Base-by-base conservation (phyloP, 202 grass and related monocot species). In the Setaria viridis region DNA sequence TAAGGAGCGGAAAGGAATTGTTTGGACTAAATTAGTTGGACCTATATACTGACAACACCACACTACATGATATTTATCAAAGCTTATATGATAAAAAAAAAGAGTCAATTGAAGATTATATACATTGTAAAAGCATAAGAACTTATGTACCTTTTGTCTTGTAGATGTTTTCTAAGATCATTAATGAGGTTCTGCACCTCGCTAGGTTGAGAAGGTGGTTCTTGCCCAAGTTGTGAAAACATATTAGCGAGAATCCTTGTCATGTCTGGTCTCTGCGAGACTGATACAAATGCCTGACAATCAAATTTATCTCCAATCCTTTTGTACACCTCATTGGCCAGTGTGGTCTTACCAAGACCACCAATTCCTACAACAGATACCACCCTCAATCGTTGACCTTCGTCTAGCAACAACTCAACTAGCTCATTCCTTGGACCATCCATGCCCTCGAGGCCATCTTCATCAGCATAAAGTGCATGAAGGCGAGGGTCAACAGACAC, bases 321-420 rank as follows among this genome's bases (percentile, higher is more conserved):
- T 4, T 35, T 20, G 49, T 80, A 81, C 67, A 59, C 75, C 7
- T 69, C 50, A 13, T 45, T 84, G 13, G 81, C 74, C 51, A 89
- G 58, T 14, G 77, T 67, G 9, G 82, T 89, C 51, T 89, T 89
- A 8, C 87, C 87, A 17, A 79, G 77, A 8, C 87, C 87, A 0
- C 55, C 76, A 29, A 51, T 34, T 12, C 82, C 87, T 16, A 81
- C 33, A 49, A 89, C 21, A 39, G 76, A 70, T 6, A 74, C 49
- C 73, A 84, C 66, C 41, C 34, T 83, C 20, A 80, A 70, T 7
- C 11, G 4, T 13, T 19, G 66, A 17, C 33, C 51, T 32, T 11
- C 34, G n/a, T 25, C 77, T 29, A 67, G 32, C 34, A 80, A 16
- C 56, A 20, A 72, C 15, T 62, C 34, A 50, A 34, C 46, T 55